Evolutionary conservation across 106 monocot species (phyloP), one percentile per base, ranked within the genome.

Genomic region (Dactylorhiza incarnata): DNA sequence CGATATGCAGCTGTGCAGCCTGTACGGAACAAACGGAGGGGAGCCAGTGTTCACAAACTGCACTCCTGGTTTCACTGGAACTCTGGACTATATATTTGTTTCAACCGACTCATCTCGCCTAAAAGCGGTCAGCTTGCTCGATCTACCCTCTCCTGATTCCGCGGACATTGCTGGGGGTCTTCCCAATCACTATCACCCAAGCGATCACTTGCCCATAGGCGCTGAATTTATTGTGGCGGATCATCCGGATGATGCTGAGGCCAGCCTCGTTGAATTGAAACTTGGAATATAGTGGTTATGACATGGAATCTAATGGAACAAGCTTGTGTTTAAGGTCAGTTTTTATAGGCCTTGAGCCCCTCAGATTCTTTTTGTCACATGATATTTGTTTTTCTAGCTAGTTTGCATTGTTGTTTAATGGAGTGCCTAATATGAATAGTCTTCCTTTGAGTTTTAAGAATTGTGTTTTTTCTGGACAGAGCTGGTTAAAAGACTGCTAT

Each of bases 141-240:
- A 83, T 77, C 69, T 94, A 63, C 96, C 96, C 6, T 77, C 76
- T 23, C 77, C 85, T 11, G 85, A 77, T 23, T 93, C 90, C 23
- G 45, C 75, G 3, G 87, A 91, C 4, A 44, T 91, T 17, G 11
- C 68, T 63, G 93, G 89, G 48, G 96, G 96, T 8, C 73, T 97
- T 25, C 96, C 96, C 48, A 97, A 97, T 75, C 68, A 77, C 45
- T 45, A 81, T 13, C 89, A 91, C 51, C 96, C 96, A 4, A 97
- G 96, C 49, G 96, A 93, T 80, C 96, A 97, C 73, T 68, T 97
- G 17, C 96, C 96, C 47, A 93, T 97, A 74, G 96, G 96, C n/a
- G 89, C 69, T 13, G 93, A 97, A 83, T 97, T 97, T 83, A 76
- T 74, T 90, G 51, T 66, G 50, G 10, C 13, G 0, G 48, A n/a